Evolutionary conservation across 2,329 filamentous ascomycete genomes (phyloP), one percentile per base, ranked within the genome.

Genomic region (Helotiales sp.): DNA sequence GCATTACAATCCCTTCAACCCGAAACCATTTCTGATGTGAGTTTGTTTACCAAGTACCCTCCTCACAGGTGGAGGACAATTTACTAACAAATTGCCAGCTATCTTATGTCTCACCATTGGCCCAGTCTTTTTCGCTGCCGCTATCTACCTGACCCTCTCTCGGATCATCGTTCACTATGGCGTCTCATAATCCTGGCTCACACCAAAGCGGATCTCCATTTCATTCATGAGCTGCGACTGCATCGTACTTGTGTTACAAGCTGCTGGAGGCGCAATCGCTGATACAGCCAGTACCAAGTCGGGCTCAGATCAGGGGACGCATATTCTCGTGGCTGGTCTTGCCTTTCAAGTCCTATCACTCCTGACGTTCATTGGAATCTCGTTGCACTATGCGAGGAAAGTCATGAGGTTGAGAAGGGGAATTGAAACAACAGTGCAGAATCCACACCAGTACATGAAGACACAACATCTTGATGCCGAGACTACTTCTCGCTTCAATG

Each of bases 141-240:
- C 79, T 67, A 79, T 87, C 71, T 87, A 87, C 74, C 78, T 87
- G 62, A 62, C 84, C 48, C 73, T 72, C 2, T 81, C 82, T 44
- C 79, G 83, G 54, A 75, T 85, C 60, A 79, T 84, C 53, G 67
- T 82, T 17, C 74, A 75, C 52, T 80, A 83, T 52, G 59, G 59
- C 8, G 19, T 50, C 24, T 12, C 47, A 4, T 48, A 59, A 65
- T 79, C 77, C 17, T 71, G 74, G 15, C 68, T 81, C 34, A 73
- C 73, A 19, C 77, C 79, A 2, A 71, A 72, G 15, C 69, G 76
- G 48, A 83, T 83, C 69, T 82, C 82, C 15, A 80, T 78, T 36
- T 52, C 48, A 0, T 64, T 64, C 46, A 59, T 64, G 33, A 78
- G 81, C 52, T 77, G 77, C 67, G 83, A 85, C 69, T 74, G 85